A percentile compares a stretch with the other conserved stretches of the same genome.
Conservation (phyloP, 768 basidiomycete genomes). For the Pleurotus pulmonarius region DNA sequence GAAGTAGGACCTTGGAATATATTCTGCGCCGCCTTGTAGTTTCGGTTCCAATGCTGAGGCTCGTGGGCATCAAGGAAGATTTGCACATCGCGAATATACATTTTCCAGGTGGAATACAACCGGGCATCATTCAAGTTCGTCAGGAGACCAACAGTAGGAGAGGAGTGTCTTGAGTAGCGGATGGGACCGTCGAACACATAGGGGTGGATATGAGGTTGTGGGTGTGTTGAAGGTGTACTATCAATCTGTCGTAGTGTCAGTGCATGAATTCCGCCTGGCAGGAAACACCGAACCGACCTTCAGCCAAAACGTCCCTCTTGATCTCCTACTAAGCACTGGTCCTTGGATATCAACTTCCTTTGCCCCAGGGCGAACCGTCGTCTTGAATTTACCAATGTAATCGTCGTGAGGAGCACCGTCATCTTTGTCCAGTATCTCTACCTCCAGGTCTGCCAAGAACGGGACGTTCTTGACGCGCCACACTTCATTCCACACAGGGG, state of each 20-base stretch:
- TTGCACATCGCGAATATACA: conserved; percentile 57
- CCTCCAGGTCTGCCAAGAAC: conserved; percentile 47
- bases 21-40: conserved; percentile 66
- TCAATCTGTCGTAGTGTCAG: conserved; percentile 44
- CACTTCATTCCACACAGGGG: conserved; percentile 73
- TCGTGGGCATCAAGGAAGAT: conserved; percentile 54
- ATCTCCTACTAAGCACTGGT: conserved; percentile 36
- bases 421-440: conserved; percentile 72
- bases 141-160: conserved; percentile 63
- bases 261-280: neutral
- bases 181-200: conserved; percentile 75
- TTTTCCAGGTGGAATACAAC: conserved; percentile 79
- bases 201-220: conserved; percentile 35
- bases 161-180: conserved; percentile 67
- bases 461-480: conserved; percentile 79
- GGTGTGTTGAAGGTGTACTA: conserved; percentile 38
- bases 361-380: conserved; percentile 47
- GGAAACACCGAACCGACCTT: conserved; percentile 38
- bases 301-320: conserved; percentile 64
- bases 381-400: conserved; percentile 60
- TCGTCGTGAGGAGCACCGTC: conserved; percentile 54
- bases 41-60: conserved; percentile 59
- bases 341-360: conserved; percentile 65
- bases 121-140: conserved; percentile 59
- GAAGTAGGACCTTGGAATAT: conserved; percentile 66